These are phyloP conservation scores for Astrothelium subdiscretum DNA, from an alignment of 495 filamentous ascomycete genomes.

Conservation along the genomic window DNA sequence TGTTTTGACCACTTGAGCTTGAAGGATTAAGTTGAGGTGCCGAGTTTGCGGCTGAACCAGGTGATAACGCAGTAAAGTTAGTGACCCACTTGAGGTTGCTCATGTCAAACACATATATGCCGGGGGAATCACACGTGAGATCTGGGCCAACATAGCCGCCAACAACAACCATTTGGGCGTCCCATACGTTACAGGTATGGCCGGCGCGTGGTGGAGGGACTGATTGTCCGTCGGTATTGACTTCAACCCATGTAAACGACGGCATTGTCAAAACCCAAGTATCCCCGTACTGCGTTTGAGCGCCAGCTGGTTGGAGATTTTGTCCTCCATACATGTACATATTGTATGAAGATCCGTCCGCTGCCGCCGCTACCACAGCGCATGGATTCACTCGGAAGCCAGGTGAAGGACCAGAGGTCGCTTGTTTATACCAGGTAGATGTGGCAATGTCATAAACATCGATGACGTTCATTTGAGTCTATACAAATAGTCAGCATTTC, in stretches of 20 bases:
- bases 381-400: slow-evolving; percentile 62
- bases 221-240: slow-evolving; percentile 38
- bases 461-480: slow-evolving; percentile 59
- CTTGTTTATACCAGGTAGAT: slow-evolving; percentile 69
- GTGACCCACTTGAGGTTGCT: slow-evolving; percentile 48
- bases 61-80: slow-evolving; percentile 41
- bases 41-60: not conserved
- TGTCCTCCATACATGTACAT: slow-evolving; percentile 70
- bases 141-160: slow-evolving; percentile 56
- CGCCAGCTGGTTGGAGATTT: slow-evolving; percentile 47
- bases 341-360: slow-evolving; percentile 60
- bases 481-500: slow-evolving; percentile 2
- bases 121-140: slow-evolving; percentile 54
- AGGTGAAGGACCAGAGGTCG: slow-evolving; percentile 50
- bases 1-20: slow-evolving; percentile 12
- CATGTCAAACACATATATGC: slow-evolving; percentile 59
- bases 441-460: slow-evolving; percentile 66
- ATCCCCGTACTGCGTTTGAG: slow-evolving; percentile 57
- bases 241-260: slow-evolving; percentile 59
- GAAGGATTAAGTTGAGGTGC: not conserved
- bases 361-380: slow-evolving; percentile 56
- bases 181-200: slow-evolving; percentile 56
- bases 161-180: slow-evolving; percentile 60
- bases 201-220: slow-evolving; percentile 54
- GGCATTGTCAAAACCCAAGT: slow-evolving; percentile 73